Evolutionary conservation across 495 filamentous ascomycete species (phyloP).

Genomic region (Corynascus novoguineensis): DNA sequence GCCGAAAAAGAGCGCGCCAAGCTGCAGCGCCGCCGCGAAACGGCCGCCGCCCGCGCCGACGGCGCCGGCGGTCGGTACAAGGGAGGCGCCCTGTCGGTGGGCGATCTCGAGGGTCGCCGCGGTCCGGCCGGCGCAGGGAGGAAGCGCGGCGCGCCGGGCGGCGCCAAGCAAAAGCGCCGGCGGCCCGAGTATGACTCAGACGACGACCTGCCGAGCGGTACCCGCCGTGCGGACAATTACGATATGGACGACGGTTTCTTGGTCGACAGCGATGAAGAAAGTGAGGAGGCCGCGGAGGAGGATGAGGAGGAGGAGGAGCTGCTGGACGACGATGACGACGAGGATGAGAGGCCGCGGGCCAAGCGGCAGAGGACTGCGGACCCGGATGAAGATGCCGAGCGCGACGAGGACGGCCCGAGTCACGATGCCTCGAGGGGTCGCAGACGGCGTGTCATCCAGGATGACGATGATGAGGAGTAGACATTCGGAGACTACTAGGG

Average conservation of each 20-base stretch:
- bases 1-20: constrained; percentile 66
- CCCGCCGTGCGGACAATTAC: constrained; percentile 71
- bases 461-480: constrained; percentile 40
- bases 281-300: constrained; percentile 53
- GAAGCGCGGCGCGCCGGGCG: constrained; percentile 42
- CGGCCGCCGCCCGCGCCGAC: constrained; percentile 57
- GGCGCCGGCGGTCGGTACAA: constrained; percentile 48
- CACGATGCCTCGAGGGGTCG: constrained; percentile 29
- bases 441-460: constrained; percentile 44
- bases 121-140: constrained; percentile 27
- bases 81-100: constrained; percentile 60
- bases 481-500: not conserved
- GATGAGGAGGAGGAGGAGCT: constrained; percentile 55
- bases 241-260: constrained; percentile 76
- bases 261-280: constrained; percentile 67
- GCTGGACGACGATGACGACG: constrained; percentile 44
- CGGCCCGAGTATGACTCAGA: constrained; percentile 57
- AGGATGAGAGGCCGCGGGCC: constrained; percentile 41
- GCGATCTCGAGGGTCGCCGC: constrained; percentile 63
- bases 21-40: constrained; percentile 62
- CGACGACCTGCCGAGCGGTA: constrained; percentile 56
- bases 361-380: constrained; percentile 48
- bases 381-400: constrained; percentile 36
- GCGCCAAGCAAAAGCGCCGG: constrained; percentile 39
- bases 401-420: constrained; percentile 36